Evolutionary conservation across 495 filamentous ascomycete species (phyloP).

Genomic region (Neurospora hispaniola): DNA sequence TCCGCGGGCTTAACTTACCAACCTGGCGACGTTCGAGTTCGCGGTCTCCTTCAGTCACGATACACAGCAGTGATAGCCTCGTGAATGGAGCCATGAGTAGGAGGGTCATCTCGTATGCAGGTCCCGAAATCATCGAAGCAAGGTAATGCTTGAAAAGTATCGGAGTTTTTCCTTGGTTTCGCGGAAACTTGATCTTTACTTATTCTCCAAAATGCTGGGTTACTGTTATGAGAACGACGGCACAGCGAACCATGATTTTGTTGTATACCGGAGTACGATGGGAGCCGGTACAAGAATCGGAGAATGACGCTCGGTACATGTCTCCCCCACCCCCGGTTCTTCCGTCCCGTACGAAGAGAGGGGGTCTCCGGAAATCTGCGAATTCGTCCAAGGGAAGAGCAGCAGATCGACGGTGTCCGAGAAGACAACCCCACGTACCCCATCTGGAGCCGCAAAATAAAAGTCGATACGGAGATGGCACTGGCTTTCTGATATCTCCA

Average conservation of each 20-base stretch:
- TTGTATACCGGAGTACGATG: neutral
- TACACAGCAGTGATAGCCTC: neutral
- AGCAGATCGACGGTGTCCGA: neutral
- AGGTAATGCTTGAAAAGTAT: neutral
- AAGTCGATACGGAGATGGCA: neutral
- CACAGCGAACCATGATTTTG: neutral
- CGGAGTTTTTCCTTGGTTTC: neutral
- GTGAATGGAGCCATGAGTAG: neutral
- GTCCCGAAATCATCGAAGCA: neutral
- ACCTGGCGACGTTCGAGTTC: neutral
- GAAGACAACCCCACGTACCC: neutral
- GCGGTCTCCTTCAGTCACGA: neutral
- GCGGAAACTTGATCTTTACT: neutral
- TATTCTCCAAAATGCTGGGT: neutral
- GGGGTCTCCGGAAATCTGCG: neutral
- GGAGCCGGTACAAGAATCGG: neutral
- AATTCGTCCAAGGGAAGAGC: neutral
- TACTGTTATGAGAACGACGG: neutral
- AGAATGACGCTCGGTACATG: neutral
- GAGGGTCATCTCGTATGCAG: neutral
- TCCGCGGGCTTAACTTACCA: neutral
- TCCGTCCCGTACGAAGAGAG: neutral
- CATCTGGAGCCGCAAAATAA: neutral
- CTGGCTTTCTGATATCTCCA: neutral
- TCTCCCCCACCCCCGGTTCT: neutral